Base-by-base conservation (phyloP, 1,139 yeast species). In the Scheffersomyces titani region DNA sequence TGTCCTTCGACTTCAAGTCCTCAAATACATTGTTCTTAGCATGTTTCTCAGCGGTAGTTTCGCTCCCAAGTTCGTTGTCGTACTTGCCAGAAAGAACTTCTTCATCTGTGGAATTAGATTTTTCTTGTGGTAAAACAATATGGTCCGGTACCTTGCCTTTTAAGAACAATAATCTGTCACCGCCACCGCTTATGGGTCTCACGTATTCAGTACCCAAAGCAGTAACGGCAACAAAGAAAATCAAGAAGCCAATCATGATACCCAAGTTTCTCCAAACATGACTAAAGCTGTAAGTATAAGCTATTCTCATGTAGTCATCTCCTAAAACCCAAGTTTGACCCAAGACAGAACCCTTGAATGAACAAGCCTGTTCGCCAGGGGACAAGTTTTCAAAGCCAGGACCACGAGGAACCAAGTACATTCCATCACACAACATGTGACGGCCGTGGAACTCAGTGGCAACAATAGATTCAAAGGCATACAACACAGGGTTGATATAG, bases 181-280 rank as follows among this genome's bases (percentile, higher is more conserved):
- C 88, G 60, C 86, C 86, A 58, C 84, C 81, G 60, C 73, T 75
- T 44, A 82, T 75, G 16, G 84, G 86, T 60, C 81, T 79, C 60
- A 83, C 69, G 60, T 68, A 77, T 67, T 86, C 90, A 58, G 84
- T 77, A 53, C 83, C 77, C 22, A 82, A 52, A 53, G 81, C 80
- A 61, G 82, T 79, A 40, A 82, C 57, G 7, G 70, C 68, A 58
- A 80, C 67, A 64, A 85, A 85, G 61, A 81, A 83, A 48, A 79
- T 70, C 59, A 84, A 78, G 77, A 85, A 85, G 44, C 81, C 88
- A 61, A 86, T 67, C 55, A 83, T 71, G 55, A 86, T 78, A 65
- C 90, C 91, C 71, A 88, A 76, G 66, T 86, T 84, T 71, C 90
- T 81, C 91, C 92, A 87, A 52, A 83, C 83, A 62, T 87, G 89